Evolutionary conservation across 2,329 filamentous ascomycete species (phyloP), one percentile per base, ranked within the genome.

Genomic region (Talaromyces sp.): DNA sequence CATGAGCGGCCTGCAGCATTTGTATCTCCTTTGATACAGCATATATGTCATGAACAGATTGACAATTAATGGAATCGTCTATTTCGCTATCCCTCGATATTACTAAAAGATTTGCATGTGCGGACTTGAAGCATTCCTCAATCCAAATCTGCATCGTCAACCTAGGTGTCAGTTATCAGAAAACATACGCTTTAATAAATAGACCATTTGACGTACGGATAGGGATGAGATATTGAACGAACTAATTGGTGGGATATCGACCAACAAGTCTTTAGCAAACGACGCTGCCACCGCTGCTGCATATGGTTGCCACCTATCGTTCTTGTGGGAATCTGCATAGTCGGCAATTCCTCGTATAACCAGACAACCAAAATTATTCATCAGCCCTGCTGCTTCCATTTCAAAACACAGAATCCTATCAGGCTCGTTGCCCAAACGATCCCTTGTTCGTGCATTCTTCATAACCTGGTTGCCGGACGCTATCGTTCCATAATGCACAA

Each of bases 381-480:
- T 44, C 16, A 56, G 34, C n/a, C n/a, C n/a, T n/a, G n/a, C n/a
- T n/a, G n/a, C n/a, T n/a, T n/a, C n/a, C n/a, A n/a, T n/a, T n/a
- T 60, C 59, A 42, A 65, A 65, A 33, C 58, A 64, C 10, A 54
- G 56, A 6, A 63, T n/a, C 8, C 31, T 44, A 14, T 23, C 28
- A n/a, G 2, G 33, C 31, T 51, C 12, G 14, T 31, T 5, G 16
- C 4, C 33, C 7, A 62, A 14, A 14, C 56, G 34, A 12, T 69
- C 63, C n/a, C 68, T 54, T 5, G 33, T 56, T 1, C n/a, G n/a
- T 5, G 57, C 66, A 57, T 67, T 52, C 40, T 65, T 68, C 8
- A 68, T 60, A 18, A 68, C 63, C n/a, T 60, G 60, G 51, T 69
- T 68, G 14, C 57, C 65, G 5, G 68, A 68, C 7, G 60, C 66